Evolutionary conservation across 208 protist species (phyloP).

Genomic region (Naegleria lovaniensis): DNA sequence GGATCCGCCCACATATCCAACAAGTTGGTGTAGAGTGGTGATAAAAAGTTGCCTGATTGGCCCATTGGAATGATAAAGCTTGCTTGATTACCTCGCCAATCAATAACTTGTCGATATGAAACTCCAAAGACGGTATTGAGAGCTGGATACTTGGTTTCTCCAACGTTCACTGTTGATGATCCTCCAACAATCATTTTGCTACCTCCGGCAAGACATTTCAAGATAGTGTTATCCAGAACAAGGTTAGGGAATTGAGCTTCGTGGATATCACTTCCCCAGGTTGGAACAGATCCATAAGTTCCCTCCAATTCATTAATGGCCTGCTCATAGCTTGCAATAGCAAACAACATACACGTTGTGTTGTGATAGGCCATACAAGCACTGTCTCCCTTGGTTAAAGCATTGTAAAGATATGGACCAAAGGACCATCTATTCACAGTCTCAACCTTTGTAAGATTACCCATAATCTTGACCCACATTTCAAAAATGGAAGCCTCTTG

Average conservation of each 20-base stretch:
- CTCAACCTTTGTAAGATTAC: neutral
- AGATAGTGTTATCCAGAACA: neutral
- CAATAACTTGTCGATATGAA: conserved; percentile 28
- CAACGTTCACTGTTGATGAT: neutral
- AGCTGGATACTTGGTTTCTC: neutral
- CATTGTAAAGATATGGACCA: neutral
- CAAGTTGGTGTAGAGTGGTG: neutral
- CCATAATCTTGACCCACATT: neutral
- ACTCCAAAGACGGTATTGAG: neutral
- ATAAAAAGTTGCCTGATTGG: conserved; percentile 13
- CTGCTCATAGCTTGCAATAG: neutral
- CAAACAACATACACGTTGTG: neutral
- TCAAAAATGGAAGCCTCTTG: conserved; percentile 16
- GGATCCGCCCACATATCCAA: neutral
- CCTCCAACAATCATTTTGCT: neutral
- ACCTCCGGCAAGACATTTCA: neutral
- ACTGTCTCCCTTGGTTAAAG: neutral
- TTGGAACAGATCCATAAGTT: neutral
- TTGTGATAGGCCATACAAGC: neutral
- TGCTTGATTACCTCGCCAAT: neutral
- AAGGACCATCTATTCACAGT: neutral
- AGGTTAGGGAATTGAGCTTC: neutral
- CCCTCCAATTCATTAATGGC: neutral
- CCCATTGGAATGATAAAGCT: conserved; percentile 6
- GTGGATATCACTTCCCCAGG: conserved; percentile 15